These are phyloP conservation scores for Ichthyophonus hoferi DNA, from an alignment of 208 protist genomes.

Conservation along the genomic window DNA sequence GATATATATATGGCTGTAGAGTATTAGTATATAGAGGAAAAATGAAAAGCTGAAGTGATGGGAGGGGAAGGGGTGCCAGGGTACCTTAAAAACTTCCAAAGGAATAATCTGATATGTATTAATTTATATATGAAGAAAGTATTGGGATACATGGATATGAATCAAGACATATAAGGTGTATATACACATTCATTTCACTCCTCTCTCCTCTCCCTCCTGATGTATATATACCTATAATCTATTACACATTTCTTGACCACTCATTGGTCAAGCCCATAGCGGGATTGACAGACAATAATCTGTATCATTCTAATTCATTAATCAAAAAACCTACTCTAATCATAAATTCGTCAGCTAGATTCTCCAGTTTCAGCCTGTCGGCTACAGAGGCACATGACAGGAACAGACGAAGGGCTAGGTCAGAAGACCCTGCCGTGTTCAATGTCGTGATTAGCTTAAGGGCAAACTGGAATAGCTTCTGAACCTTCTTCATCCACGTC, in stretches of 20 bases:
- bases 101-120: too few relatives aligned
- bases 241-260: too few relatives aligned
- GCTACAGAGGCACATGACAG: conserved; percentile 73
- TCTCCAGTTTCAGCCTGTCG: conserved; percentile 68
- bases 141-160: neutral
- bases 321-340: conserved; percentile 48
- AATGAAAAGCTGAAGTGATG: too few relatives aligned
- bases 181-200: too few relatives aligned
- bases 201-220: too few relatives aligned
- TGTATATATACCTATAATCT: too few relatives aligned
- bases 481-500: conserved; percentile 45
- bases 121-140: conserved; percentile 27
- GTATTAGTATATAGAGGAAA: too few relatives aligned
- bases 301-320: neutral
- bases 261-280: too few relatives aligned
- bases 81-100: too few relatives aligned
- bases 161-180: conserved; percentile 1
- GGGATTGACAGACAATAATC: neutral
- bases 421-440: conserved; percentile 45
- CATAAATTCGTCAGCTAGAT: conserved; percentile 75
- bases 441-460: conserved; percentile 55
- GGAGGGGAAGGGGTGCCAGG: too few relatives aligned
- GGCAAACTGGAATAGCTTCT: conserved; percentile 61
- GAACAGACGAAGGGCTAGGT: conserved; percentile 74
- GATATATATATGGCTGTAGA: too few relatives aligned